Evolutionary conservation across 345 rosid genomes (phyloP).

Genomic region (Gossypium australe): DNA sequence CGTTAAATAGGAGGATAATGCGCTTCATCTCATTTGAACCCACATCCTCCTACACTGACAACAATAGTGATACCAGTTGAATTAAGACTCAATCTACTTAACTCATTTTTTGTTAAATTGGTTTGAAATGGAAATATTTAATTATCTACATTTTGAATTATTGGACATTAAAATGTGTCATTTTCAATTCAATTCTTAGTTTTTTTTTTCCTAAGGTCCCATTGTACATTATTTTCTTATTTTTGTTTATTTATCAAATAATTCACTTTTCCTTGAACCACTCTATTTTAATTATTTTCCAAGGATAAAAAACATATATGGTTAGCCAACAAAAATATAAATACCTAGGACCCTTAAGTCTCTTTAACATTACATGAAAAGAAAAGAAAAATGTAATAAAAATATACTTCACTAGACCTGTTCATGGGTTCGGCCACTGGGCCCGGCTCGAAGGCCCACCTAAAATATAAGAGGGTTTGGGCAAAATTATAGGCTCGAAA

Average conservation of each 20-base stretch:
- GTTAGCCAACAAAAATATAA: no score
- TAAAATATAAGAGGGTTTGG: no score
- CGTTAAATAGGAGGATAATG: no score
- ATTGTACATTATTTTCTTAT: background rate
- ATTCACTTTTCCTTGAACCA: background rate
- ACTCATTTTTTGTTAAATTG: background rate
- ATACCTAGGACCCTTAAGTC: background rate
- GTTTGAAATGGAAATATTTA: background rate
- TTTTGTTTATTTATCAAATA: background rate
- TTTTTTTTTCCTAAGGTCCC: background rate
- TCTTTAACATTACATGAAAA: background rate
- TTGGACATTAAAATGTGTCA: background rate
- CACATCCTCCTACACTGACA: no score
- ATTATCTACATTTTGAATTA: background rate
- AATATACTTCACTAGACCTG: background rate
- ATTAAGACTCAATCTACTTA: no score
- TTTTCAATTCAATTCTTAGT: background rate
- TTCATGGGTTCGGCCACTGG: no score
- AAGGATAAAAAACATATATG: background rate
- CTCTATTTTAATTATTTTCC: background rate
- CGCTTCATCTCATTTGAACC: accelerated
- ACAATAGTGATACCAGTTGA: accelerated
- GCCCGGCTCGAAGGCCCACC: accelerated
- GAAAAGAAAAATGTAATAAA: background rate
- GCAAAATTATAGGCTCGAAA: no score